Percentiles rank a stretch among this genome's conserved stretches.
phyloP scores from a whole-genome alignment of 805 yeast genomes.

The Komagataella mondaviorum region DNA sequence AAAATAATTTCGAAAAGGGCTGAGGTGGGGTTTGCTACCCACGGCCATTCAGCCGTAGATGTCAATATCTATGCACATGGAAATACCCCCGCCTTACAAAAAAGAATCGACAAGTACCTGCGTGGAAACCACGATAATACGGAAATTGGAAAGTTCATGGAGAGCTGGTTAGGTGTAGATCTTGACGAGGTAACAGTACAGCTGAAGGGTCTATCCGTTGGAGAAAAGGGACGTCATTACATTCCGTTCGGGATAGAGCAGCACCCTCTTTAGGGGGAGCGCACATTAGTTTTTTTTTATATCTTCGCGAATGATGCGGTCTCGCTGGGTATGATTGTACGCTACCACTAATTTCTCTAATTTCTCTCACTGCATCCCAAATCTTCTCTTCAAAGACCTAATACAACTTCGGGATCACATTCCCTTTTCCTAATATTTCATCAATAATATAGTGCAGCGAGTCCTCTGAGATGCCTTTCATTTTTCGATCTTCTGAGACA shows the following conservation, averaged over 20 bases:
- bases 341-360: slow-evolving; percentile 1
- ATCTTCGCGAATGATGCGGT: slow-evolving; percentile 4
- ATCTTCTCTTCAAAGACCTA: neutral
- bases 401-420: neutral
- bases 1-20: slow-evolving; percentile 71
- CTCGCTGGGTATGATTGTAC: neutral
- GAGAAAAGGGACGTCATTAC: slow-evolving; percentile 5
- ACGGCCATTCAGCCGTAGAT: slow-evolving; percentile 94
- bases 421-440: neutral
- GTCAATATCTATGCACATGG: slow-evolving; percentile 82
- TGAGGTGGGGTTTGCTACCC: slow-evolving; percentile 92
- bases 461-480: neutral
- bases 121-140: slow-evolving; percentile 80
- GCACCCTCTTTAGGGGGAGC: neutral
- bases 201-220: slow-evolving; percentile 14
- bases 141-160: slow-evolving; percentile 72
- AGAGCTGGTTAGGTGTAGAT: slow-evolving; percentile 31
- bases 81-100: slow-evolving; percentile 32
- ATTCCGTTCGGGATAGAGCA: neutral
- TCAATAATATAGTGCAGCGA: neutral
- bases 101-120: slow-evolving; percentile 28
- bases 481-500: neutral
- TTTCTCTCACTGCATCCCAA: neutral
- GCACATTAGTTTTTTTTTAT: neutral
- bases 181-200: slow-evolving; percentile 25